Conservation (phyloP, 495 filamentous ascomycete species). For the Venustampulla echinocandica region DNA sequence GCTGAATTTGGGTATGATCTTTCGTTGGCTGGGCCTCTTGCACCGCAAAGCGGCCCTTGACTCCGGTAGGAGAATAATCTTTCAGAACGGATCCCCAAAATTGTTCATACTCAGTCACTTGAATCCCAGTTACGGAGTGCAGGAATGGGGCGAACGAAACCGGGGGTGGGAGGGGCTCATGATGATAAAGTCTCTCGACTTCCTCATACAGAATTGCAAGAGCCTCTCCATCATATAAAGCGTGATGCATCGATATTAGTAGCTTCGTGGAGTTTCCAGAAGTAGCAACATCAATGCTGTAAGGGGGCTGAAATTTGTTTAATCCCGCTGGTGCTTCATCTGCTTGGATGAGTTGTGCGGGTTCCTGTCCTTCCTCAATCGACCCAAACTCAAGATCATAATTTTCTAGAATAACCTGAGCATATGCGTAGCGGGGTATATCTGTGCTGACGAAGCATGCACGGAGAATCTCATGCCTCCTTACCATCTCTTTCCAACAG, state of each 20-base stretch:
- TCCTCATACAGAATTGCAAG: constrained; percentile 57
- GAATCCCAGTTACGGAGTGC: constrained; percentile 32
- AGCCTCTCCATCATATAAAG: constrained; percentile 70
- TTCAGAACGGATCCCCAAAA: constrained; percentile 55
- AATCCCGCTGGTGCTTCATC: background rate
- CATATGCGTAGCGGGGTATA: constrained; percentile 41
- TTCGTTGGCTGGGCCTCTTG: background rate
- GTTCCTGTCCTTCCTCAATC: background rate
- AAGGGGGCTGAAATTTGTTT: constrained; percentile 22
- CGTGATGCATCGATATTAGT: constrained; percentile 66
- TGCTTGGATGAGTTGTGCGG: background rate
- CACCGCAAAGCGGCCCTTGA: constrained; percentile 1
- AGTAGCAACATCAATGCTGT: constrained; percentile 22
- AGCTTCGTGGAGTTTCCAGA: constrained; percentile 22
- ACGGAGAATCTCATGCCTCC: constrained; percentile 51
- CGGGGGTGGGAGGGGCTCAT: constrained; percentile 33
- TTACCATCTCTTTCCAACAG: constrained; percentile 40
- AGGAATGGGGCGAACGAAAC: constrained; percentile 42
- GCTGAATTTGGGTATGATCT: constrained; percentile 1
- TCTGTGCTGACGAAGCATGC: constrained; percentile 48
- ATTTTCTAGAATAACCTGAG: constrained; percentile 42
- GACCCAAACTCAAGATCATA: constrained; percentile 10
- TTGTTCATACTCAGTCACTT: constrained; percentile 33
- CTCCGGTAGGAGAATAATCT: constrained; percentile 39
- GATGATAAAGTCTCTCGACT: constrained; percentile 43